A percentile compares a stretch with the other conserved stretches of the same genome.
Conservation (phyloP, 2,329 filamentous ascomycete species). For the Neonectria neomacrospora region DNA sequence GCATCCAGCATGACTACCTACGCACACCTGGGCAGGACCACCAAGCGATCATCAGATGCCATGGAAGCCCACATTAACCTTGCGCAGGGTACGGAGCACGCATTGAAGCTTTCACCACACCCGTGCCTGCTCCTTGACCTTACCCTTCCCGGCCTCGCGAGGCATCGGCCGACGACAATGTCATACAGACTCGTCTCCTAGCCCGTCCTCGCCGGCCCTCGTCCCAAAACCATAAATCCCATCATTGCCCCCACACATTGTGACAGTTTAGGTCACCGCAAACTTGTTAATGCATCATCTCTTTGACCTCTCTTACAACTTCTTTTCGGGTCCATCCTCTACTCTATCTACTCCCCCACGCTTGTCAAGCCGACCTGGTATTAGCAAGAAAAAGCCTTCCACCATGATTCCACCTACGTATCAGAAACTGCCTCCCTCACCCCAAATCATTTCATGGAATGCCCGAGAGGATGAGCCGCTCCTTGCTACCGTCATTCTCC, state of each 20-base stretch:
- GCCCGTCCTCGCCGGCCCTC: conserved; percentile 4
- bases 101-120: conserved; percentile 34
- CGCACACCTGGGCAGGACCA: conserved; percentile 41
- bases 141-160: conserved; percentile 35
- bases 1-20: conserved; percentile 32
- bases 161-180: conserved; percentile 32
- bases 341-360: conserved; percentile 10
- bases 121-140: conserved; percentile 36
- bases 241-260: conserved; percentile 44
- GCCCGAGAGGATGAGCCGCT: conserved; percentile 2
- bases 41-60: conserved; percentile 44
- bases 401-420: conserved; percentile 29
- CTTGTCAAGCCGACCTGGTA: conserved; percentile 2
- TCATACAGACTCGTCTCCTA: conserved; percentile 29
- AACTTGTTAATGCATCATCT: conserved; percentile 31
- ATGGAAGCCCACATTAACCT: conserved; percentile 38
- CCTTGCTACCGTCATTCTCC: neutral
- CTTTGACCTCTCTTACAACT: conserved; percentile 26
- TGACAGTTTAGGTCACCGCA: conserved; percentile 24
- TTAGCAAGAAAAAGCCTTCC: conserved; percentile 3
- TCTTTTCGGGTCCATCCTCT: conserved; percentile 6
- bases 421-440: conserved; percentile 6
- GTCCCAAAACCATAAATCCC: conserved; percentile 50
- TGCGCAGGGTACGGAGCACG: conserved; percentile 31
- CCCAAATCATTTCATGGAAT: neutral